These are phyloP conservation scores for Fraxinus greggii DNA, from an alignment of 305 asterid species.

Conservation along the genomic window DNA sequence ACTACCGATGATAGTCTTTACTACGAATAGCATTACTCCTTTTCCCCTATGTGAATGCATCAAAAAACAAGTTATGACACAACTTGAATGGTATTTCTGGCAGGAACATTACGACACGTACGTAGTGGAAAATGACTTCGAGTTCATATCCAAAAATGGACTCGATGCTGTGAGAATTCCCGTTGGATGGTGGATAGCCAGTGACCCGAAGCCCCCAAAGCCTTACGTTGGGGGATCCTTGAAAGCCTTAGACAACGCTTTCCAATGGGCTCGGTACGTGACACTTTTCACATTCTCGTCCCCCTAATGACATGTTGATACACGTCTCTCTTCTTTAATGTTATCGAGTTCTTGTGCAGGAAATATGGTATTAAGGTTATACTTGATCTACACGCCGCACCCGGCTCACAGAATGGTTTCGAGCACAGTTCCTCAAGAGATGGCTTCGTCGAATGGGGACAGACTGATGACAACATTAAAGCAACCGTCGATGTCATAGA, in stretches of 20 bases:
- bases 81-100: background rate
- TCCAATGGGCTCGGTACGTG: slow-evolving; percentile 65
- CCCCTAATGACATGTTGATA: background rate
- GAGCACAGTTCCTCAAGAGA: slow-evolving; percentile 74
- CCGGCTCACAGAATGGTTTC: slow-evolving; percentile 69
- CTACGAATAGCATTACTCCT: too few species aligned
- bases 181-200: slow-evolving; percentile 81
- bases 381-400: slow-evolving; percentile 71
- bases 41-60: background rate
- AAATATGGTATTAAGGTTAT: slow-evolving; percentile 56
- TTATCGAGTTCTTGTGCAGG: slow-evolving; percentile 28
- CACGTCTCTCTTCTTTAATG: background rate
- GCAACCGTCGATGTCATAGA: slow-evolving; percentile 57
- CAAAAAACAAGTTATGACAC: background rate
- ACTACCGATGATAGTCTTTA: too few species aligned
- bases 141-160: slow-evolving; percentile 48
- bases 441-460: slow-evolving; percentile 79
- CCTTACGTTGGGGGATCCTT: slow-evolving; percentile 80
- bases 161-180: slow-evolving; percentile 72
- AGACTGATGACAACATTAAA: slow-evolving; percentile 38
- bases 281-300: background rate
- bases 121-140: slow-evolving; percentile 68
- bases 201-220: slow-evolving; percentile 54
- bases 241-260: slow-evolving; percentile 63
- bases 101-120: slow-evolving; percentile 72